phyloP scores from a whole-genome alignment of 2,329 filamentous ascomycete species.

The Cadophora gregata region DNA sequence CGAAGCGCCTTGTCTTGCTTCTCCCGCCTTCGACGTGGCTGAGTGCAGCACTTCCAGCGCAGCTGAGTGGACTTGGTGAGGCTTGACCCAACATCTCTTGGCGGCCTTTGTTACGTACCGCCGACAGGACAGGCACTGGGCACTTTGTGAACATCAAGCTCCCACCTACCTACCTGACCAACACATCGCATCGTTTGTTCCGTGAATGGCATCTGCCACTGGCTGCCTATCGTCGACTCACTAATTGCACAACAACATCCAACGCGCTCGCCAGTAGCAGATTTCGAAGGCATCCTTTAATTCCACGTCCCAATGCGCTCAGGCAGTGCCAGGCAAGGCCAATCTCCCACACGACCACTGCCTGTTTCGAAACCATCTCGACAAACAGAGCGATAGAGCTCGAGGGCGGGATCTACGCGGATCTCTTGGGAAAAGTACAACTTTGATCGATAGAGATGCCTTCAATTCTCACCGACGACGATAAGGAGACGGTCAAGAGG shows the following conservation, averaged over 20 bases:
- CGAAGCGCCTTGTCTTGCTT: constrained; percentile 6
- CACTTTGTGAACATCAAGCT: constrained; percentile 20
- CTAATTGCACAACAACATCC: constrained; percentile 12
- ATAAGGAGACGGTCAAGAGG: constrained; percentile 96
- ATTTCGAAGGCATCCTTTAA: constrained; percentile 11
- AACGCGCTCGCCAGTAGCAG: constrained; percentile 5
- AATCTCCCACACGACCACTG: constrained; percentile 39
- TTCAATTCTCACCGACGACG: constrained; percentile 79
- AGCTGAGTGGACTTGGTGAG: constrained; percentile 14
- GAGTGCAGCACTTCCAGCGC: constrained; percentile 2
- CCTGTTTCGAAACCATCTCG: constrained; percentile 32
- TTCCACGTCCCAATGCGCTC: constrained; percentile 37
- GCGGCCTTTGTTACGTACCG: constrained; percentile 27
- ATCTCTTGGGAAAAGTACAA: constrained; percentile 17
- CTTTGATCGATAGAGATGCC: constrained; percentile 40
- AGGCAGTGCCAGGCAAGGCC: constrained; percentile 36
- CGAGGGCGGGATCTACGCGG: constrained; percentile 12
- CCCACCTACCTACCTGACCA: neutral
- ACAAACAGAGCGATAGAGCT: constrained; percentile 31
- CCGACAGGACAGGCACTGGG: neutral
- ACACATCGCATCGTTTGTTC: constrained; percentile 18
- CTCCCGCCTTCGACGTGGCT: constrained; percentile 27
- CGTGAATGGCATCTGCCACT: constrained; percentile 24
- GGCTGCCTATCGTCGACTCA: constrained; percentile 16
- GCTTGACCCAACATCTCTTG: constrained; percentile 25